Evolutionary conservation across 192 early-diverging fungal species (phyloP).

Genomic region (Backusella sp.): DNA sequence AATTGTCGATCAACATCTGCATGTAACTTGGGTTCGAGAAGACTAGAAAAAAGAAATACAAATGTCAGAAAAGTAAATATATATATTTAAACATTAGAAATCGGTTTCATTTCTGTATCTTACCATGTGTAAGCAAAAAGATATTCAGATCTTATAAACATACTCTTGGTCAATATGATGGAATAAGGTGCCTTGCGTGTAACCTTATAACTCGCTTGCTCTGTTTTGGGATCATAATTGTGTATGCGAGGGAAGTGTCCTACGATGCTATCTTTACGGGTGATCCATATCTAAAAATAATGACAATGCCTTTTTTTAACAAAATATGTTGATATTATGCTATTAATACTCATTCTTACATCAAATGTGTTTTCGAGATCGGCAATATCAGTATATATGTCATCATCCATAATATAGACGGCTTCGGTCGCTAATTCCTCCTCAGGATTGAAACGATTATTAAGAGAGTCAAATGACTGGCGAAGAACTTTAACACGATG

Average conservation of each 20-base stretch:
- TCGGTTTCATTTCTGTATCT: not conserved
- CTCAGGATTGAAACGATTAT: constrained; percentile 39
- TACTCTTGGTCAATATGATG: constrained; percentile 35
- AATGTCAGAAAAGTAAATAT: not conserved
- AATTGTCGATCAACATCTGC: constrained; percentile 20
- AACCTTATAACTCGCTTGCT: constrained; percentile 14
- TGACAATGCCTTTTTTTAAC: not conserved
- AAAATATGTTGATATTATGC: not conserved
- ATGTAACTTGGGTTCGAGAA: constrained; percentile 25
- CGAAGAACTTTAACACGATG: constrained; percentile 13
- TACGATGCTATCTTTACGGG: constrained; percentile 19
- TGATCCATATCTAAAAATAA: constrained; percentile 19
- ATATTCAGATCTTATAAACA: constrained; percentile 32
- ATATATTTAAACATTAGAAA: not conserved
- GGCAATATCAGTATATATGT: constrained; percentile 21
- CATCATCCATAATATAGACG: constrained; percentile 37
- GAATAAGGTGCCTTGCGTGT: constrained; percentile 11
- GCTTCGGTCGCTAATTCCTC: constrained; percentile 14
- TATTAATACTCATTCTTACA: not conserved
- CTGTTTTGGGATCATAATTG: constrained; percentile 11
- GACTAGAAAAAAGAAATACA: not conserved
- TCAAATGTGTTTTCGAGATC: constrained; percentile 33
- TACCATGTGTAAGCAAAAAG: constrained; percentile 38
- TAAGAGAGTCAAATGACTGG: constrained; percentile 36
- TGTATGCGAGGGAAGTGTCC: constrained; percentile 35